Percentiles rank a stretch among this genome's conserved stretches.
phyloP scores from a whole-genome alignment of 1,284 basidiomycete genomes.

The Austroboletus novae-zelandiae region DNA sequence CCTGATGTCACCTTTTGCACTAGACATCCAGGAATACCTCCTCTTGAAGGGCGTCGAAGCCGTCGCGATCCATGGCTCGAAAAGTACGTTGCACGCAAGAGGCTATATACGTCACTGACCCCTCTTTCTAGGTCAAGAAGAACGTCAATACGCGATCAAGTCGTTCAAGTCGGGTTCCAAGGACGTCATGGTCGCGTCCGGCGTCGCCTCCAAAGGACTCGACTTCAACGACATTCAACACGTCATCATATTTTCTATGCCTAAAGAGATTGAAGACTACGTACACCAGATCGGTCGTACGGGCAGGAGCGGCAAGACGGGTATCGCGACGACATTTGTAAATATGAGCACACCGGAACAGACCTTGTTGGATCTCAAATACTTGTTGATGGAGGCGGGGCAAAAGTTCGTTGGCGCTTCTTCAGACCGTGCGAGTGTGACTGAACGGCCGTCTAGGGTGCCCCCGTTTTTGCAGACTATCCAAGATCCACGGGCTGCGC shows the following conservation, averaged over 20 bases:
- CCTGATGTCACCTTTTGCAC: too few relatives aligned
- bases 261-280: slow-evolving; percentile 98
- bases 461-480: slow-evolving; percentile 93
- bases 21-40: slow-evolving; percentile 98
- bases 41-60: slow-evolving; percentile 97
- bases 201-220: slow-evolving; percentile 96
- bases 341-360: slow-evolving; percentile 97
- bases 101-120: neutral
- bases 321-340: slow-evolving; percentile 99
- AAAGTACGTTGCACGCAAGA: slow-evolving; percentile 55
- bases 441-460: slow-evolving; percentile 54
- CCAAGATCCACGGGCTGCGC: slow-evolving; percentile 85
- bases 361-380: slow-evolving; percentile 95
- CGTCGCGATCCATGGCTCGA: slow-evolving; percentile 97
- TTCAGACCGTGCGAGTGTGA: neutral
- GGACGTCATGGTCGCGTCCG: slow-evolving; percentile 99
- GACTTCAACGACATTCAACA: slow-evolving; percentile 99
- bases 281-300: slow-evolving; percentile 99
- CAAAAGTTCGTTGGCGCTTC: slow-evolving; percentile 67
- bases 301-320: slow-evolving; percentile 95
- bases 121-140: slow-evolving; percentile 79
- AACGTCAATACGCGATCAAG: slow-evolving; percentile 97
- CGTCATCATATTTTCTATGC: slow-evolving; percentile 98
- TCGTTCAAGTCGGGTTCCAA: slow-evolving; percentile 96
- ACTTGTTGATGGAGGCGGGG: slow-evolving; percentile 94